phyloP scores from a whole-genome alignment of 495 filamentous ascomycete species.

The Tuber melanosporum region DNA sequence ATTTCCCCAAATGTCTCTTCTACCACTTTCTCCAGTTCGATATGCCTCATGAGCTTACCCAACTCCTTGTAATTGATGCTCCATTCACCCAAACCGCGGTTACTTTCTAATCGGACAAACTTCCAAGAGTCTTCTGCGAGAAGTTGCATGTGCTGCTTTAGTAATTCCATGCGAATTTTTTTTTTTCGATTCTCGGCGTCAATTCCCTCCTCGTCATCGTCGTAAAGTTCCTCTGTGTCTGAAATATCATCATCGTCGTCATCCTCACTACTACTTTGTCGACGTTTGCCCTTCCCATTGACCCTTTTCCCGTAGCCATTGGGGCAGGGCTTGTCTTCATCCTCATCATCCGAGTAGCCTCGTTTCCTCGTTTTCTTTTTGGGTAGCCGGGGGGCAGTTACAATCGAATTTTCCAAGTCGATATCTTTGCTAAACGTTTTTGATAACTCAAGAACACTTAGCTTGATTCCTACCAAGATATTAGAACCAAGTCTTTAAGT shows the following conservation, averaged over 20 bases:
- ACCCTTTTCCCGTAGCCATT: constrained; percentile 17
- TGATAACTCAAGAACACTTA: constrained; percentile 41
- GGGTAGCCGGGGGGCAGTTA: constrained; percentile 40
- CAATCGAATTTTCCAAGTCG: constrained; percentile 42
- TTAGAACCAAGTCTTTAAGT: not conserved
- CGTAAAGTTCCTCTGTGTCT: constrained; percentile 39
- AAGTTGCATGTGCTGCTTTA: constrained; percentile 71
- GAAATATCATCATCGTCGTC: constrained; percentile 48
- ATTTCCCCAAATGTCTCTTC: constrained; percentile 65
- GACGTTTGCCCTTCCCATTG: constrained; percentile 28
- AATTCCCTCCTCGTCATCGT: constrained; percentile 41
- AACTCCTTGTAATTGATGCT: constrained; percentile 68
- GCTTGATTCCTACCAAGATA: constrained; percentile 30
- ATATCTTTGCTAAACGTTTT: constrained; percentile 36
- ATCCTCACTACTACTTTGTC: constrained; percentile 43
- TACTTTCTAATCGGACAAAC: constrained; percentile 58
- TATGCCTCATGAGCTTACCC: constrained; percentile 58
- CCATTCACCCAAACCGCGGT: constrained; percentile 62
- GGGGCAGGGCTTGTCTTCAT: constrained; percentile 35
- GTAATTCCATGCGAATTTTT: constrained; percentile 48
- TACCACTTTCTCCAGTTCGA: constrained; percentile 72
- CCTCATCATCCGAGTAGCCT: constrained; percentile 43
- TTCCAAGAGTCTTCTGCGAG: constrained; percentile 64
- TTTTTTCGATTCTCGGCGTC: constrained; percentile 26
- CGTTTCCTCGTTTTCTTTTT: constrained; percentile 45